Conservation (phyloP, 2,329 filamentous ascomycete genomes). For the Xylogone sp. region DNA sequence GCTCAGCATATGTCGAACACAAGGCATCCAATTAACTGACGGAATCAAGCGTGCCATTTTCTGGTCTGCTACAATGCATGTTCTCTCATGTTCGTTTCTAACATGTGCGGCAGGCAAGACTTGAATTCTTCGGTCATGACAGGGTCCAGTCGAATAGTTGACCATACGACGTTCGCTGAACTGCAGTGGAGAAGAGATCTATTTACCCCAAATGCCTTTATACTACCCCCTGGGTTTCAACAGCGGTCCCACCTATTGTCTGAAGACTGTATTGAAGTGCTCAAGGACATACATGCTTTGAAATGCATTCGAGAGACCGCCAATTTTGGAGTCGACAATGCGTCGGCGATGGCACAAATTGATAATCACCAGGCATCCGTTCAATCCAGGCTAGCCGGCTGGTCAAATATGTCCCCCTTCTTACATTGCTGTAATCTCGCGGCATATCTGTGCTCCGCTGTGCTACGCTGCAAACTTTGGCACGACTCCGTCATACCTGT, state of each 20-base stretch:
- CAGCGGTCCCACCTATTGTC: slow-evolving; percentile 18
- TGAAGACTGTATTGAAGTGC: slow-evolving; percentile 30
- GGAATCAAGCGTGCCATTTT: slow-evolving; percentile 43
- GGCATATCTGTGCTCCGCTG: slow-evolving; percentile 36
- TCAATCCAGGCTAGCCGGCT: slow-evolving; percentile 32
- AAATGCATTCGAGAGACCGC: slow-evolving; percentile 33
- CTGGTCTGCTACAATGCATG: slow-evolving; percentile 28
- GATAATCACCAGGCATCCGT: slow-evolving; percentile 39
- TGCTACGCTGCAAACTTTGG: slow-evolving; percentile 39
- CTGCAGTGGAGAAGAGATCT: slow-evolving; percentile 35
- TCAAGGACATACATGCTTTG: slow-evolving; percentile 35
- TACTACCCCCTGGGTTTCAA: slow-evolving; percentile 32
- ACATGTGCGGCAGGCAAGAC: slow-evolving; percentile 34
- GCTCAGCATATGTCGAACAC: slow-evolving; percentile 27
- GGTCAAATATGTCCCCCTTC: slow-evolving; percentile 20
- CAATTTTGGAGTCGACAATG: slow-evolving; percentile 13
- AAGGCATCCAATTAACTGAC: slow-evolving; percentile 27
- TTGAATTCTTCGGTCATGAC: slow-evolving; percentile 36
- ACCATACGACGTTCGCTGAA: slow-evolving; percentile 38
- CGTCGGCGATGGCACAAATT: slow-evolving; percentile 27
- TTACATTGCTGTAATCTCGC: slow-evolving; percentile 34
- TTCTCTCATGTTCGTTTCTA: slow-evolving; percentile 4
- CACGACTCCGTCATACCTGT: slow-evolving; percentile 34
- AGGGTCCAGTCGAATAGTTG: slow-evolving; percentile 34
- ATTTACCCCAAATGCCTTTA: slow-evolving; percentile 25